These are phyloP conservation scores for Silene conica DNA, from an alignment of 148 eudicot species.

Conservation along the genomic window DNA sequence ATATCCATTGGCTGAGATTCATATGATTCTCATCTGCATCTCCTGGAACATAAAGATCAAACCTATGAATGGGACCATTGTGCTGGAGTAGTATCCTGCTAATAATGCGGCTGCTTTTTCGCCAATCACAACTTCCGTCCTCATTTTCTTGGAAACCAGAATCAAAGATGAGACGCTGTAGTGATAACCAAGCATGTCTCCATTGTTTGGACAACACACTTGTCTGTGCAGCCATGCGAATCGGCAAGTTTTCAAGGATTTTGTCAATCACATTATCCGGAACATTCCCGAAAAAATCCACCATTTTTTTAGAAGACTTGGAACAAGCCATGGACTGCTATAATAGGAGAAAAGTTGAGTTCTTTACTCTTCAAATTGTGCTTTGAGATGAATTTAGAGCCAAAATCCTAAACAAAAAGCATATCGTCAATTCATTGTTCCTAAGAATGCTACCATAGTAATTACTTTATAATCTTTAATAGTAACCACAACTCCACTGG, in stretches of 20 bases:
- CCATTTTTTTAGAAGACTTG: not conserved
- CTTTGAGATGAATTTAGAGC: no score
- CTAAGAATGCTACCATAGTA: no score
- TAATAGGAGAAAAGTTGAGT: no score
- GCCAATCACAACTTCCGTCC: not conserved
- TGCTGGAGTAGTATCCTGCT: conserved; percentile 8
- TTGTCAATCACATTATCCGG: not conserved
- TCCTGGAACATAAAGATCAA: not conserved
- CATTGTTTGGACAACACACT: conserved; percentile 1
- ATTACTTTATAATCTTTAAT: no score
- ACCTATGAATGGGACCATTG: not conserved
- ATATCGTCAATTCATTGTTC: no score
- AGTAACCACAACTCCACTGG: no score
- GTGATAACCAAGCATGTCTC: not conserved
- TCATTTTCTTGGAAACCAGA: no score
- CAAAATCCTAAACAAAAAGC: no score
- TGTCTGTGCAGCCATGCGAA: not conserved
- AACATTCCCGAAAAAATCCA: not conserved
- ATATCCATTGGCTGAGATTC: conserved; percentile 5
- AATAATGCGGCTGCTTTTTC: not conserved
- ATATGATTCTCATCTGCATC: not conserved
- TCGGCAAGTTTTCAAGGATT: not conserved
- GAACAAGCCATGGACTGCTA: no score
- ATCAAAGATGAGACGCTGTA: no score
- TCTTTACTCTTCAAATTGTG: no score